A percentile compares a stretch with the other conserved stretches of the same genome.
These are phyloP conservation scores for Tylopilus microsporus DNA, from an alignment of 1,284 basidiomycete genomes.

Conservation along the genomic window DNA sequence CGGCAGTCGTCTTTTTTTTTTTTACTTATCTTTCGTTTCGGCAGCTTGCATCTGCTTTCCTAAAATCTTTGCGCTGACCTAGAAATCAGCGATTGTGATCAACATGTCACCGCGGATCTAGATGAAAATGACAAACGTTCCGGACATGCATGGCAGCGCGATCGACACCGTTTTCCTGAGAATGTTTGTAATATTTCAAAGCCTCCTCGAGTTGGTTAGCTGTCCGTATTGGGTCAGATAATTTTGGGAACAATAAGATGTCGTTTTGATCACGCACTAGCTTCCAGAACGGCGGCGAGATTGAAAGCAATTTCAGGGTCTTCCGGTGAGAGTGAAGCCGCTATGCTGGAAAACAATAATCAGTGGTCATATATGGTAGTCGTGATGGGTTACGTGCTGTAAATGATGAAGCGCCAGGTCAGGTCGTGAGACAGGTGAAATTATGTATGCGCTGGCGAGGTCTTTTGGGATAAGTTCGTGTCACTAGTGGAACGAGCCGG, in stretches of 20 bases:
- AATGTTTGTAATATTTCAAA: conserved; percentile 74
- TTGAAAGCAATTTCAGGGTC: conserved; percentile 96
- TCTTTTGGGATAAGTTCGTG: conserved; percentile 46
- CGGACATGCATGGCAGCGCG: conserved; percentile 82
- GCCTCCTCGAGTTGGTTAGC: conserved; percentile 79
- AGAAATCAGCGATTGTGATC: conserved; percentile 13
- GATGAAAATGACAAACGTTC: conserved; percentile 51
- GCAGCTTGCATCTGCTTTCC: conserved; percentile 55
- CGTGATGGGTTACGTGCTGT: conserved; percentile 47
- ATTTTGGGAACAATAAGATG: conserved; percentile 32
- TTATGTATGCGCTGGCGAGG: conserved; percentile 90
- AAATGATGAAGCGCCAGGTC: conserved; percentile 89
- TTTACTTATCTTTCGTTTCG: conserved; percentile 32
- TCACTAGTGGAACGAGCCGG: conserved; percentile 23
- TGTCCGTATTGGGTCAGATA: conserved; percentile 35
- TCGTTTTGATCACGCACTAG: conserved; percentile 51
- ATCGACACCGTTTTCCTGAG: conserved; percentile 76
- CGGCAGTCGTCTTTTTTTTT: conserved; percentile 24
- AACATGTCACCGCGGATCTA: conserved; percentile 13
- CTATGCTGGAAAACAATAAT: conserved; percentile 58
- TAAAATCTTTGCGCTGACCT: conserved; percentile 79
- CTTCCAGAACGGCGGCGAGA: conserved; percentile 86
- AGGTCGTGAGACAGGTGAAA: conserved; percentile 78
- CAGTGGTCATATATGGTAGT: conserved; percentile 27
- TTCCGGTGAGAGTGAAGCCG: conserved; percentile 80